Percentiles rank a stretch among this genome's conserved stretches.
These are phyloP conservation scores for Hymenoscyphus repandus DNA, from an alignment of 2,329 filamentous ascomycete species.

Conservation along the genomic window DNA sequence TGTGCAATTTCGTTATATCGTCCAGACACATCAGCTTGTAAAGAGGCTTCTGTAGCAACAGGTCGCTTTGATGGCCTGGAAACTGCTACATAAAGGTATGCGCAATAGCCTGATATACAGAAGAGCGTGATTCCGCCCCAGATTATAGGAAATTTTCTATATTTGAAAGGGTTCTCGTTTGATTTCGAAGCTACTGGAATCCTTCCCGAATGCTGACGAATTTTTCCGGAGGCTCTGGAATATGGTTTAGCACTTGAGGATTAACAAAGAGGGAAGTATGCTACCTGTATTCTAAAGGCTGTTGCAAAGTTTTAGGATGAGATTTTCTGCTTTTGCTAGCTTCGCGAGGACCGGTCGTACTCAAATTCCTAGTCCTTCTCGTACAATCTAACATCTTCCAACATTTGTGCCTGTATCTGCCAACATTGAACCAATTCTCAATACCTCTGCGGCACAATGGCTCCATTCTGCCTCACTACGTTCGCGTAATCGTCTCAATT, in stretches of 20 bases:
- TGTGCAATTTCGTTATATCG: constrained; percentile 37
- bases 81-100: constrained; percentile 35
- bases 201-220: neutral
- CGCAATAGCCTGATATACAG: constrained; percentile 17
- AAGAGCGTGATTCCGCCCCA: constrained; percentile 18
- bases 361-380: too few species aligned
- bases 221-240: neutral
- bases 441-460: too few species aligned
- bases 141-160: constrained; percentile 24
- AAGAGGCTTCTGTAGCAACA: constrained; percentile 17
- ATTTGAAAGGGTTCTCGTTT: constrained; percentile 18
- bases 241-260: neutral
- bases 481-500: too few species aligned
- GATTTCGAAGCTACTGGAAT: neutral
- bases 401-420: too few species aligned
- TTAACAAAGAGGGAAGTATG: too few species aligned
- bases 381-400: too few species aligned
- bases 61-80: constrained; percentile 17
- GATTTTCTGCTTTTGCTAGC: too few species aligned
- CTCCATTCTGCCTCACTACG: too few species aligned
- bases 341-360: too few species aligned
- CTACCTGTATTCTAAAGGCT: too few species aligned
- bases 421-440: too few species aligned
- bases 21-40: constrained; percentile 28
- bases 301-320: too few species aligned